Evolutionary conservation across 2,329 filamentous ascomycete genomes (phyloP), one percentile per base, ranked within the genome.

Genomic region (Clonostachys sp.): DNA sequence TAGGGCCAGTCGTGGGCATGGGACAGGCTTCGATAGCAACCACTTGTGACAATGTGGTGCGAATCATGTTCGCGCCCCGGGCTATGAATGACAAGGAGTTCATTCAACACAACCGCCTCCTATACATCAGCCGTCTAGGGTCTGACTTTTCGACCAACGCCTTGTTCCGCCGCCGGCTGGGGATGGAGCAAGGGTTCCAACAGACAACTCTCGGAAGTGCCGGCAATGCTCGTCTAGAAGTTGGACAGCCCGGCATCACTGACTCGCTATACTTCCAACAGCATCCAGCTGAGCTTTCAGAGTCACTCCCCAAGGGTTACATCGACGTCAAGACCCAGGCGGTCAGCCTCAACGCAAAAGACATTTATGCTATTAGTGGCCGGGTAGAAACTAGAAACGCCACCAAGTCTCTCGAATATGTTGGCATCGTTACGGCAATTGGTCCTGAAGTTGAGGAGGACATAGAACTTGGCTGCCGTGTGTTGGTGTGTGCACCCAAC

Each of bases 251-350:
- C 12, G 45, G 45, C 5, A 18, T 30, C 36, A 18, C 34, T n/a
- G 30, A 17, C 18, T 39, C 45, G 12, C 16, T 41, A 8, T 35
- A 46, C 17, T 46, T 46, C 30, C 16, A 16, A 10, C 36, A 13
- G 14, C 12, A 24, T 39, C 18, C 18, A 20, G 30, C 16, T 3
- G 16, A 44, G 33, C 35, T 38, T 12, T 41, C 35, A n/a, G 35
- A 45, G 34, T 38, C 45, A 14, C 50, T 50, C 18, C 14, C 13
- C 12, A 43, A 44, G 9, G 42, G 50, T n/a, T 18, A 47, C 5
- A 49, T 70, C 7, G 65, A 68, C 49, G 53, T 63, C 45, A 46
- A 57, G 39, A 48, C 56, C 43, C 43, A 50, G 12, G 60, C 54
- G 14, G 50, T 54, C 7, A 48, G 53, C 5, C 44, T 60, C n/a